Base-by-base conservation (phyloP, 1,139 yeast species). In the Fermentozyma sake region DNA sequence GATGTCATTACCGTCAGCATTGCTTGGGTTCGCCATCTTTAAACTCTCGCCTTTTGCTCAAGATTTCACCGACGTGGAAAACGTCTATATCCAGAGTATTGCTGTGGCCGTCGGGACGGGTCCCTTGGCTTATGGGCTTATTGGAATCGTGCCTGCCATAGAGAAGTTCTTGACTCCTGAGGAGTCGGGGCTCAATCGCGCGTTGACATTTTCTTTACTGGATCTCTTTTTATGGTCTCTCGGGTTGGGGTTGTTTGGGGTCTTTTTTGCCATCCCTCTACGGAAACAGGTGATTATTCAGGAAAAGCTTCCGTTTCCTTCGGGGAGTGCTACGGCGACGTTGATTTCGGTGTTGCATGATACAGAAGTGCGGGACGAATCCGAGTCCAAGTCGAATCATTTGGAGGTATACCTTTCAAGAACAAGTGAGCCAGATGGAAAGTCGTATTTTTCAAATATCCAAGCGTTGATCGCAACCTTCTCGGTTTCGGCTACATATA, bases 21-120 rank as follows among this genome's bases (percentile, higher is more conserved):
- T 91, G 28, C 56, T 91, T 13, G 96, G 94, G 1, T 89, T 77
- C 55, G 84, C 96, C 0, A 61, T 82, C 14, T 91, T 89, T 59
- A 80, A 76, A 41, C 42, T 73, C 3, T 65, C 74, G 29, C 69
- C 63, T 21, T 73, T 46, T 43, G 61, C 52, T 31, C 37, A 38
- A 16, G 67, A 69, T 6, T 85, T 91, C 50, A 73, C 94, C 1
- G 96, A 87, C 38, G 96, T 85, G 10, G 97, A 91, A 50, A 89
- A 87, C 46, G 97, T 91, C 5, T 86, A 77, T 50, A 80, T 85
- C 1, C 96, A 87, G 49, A 84, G 95, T 52, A 74, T 91, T 18
- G 87, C 97, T 0, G 97, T 89, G 7, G 96, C 98, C 0, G 94
- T 85, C 1, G 98, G 98, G 0, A 91, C 97, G 0, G 97, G 97